Evolutionary conservation across 2,329 filamentous ascomycete genomes (phyloP), one percentile per base, ranked within the genome.

Genomic region (Fusarium devonianum): DNA sequence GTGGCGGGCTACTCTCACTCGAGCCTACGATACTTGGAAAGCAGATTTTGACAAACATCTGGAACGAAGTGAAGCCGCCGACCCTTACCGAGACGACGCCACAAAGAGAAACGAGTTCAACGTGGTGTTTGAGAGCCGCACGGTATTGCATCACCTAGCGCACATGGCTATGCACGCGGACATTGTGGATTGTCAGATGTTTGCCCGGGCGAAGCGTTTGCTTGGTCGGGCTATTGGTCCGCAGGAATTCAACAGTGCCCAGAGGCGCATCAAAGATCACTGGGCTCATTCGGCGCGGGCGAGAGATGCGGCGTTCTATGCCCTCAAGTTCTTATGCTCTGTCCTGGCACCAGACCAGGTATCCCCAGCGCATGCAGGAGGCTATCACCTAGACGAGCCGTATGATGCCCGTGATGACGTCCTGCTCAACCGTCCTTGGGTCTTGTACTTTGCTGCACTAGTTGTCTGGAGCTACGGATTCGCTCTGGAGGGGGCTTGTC

Each of bases 121-220:
- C 46, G 74, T 82, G 11, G 86, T 95, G 21, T 93, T 94, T 63
- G 91, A 97, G 69, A 92, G 88, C 56, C 85, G 91, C 14, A 95
- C 89, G 3, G 93, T 96, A 19, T 78, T 97, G 33, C 92, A 97
- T 67, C 91, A 96, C 64, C 78, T 99, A 10, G 94, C 94, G 1
- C 94, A 97, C 71, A 97, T 99, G 90, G 91, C 92, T 3, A 96
- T 96, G 82, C 92, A 97, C 67, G 92, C 96, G 17, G 93, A 97
- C 67, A 91, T 97, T 43, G 90, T 96, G n/a, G 93, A 97, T 70
- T 93, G 92, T 65, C 93, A 97, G 72, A 95, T 97, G 59, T 97
- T 94, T 70, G 94, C 93, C 5, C 87, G 92, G 7, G 91, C 93
- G 1, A 90, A 87, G 62, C 82, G 92, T 21, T 80, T 97, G 2